A percentile compares a stretch with the other conserved stretches of the same genome.
phyloP scores from a whole-genome alignment of 176 grass and related monocot genomes.

The Phragmites australis region DNA sequence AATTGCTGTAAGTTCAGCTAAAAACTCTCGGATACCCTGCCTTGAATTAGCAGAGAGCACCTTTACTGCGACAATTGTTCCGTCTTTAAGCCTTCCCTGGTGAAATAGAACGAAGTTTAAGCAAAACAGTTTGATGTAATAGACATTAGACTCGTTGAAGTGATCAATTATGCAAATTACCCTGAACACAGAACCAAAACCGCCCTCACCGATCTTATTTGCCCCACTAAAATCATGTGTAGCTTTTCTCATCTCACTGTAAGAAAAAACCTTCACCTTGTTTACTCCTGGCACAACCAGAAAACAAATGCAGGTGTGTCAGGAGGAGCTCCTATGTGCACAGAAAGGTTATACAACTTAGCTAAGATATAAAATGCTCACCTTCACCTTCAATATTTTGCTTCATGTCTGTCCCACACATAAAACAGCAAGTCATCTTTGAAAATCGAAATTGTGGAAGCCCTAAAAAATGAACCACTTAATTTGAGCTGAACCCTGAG shows the following conservation, averaged over 20 bases:
- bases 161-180: conserved; percentile 49
- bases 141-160: neutral
- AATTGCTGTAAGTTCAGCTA: conserved; percentile 66
- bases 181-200: conserved; percentile 84
- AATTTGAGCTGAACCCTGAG: conserved; percentile 16
- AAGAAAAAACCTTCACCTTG: conserved; percentile 65
- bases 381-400: conserved; percentile 44
- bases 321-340: neutral
- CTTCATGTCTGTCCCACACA: conserved; percentile 26
- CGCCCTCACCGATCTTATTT: conserved; percentile 83
- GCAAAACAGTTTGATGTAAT: neutral
- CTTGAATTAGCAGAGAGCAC: conserved; percentile 74
- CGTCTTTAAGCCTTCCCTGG: conserved; percentile 88
- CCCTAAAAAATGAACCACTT: neutral
- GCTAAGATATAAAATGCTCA: conserved; percentile 21
- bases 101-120: conserved; percentile 31
- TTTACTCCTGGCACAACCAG: conserved; percentile 47
- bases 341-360: neutral
- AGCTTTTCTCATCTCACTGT: conserved; percentile 69
- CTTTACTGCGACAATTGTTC: conserved; percentile 67
- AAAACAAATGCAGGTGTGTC: conserved; percentile 34
- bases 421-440: conserved; percentile 49
- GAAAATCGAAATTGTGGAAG: conserved; percentile 9
- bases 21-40: conserved; percentile 71
- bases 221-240: conserved; percentile 70